A percentile compares a stretch with the other conserved stretches of the same genome.
Evolutionary conservation across 1,284 basidiomycete species (phyloP).

Genomic region (Melampsora americana): DNA sequence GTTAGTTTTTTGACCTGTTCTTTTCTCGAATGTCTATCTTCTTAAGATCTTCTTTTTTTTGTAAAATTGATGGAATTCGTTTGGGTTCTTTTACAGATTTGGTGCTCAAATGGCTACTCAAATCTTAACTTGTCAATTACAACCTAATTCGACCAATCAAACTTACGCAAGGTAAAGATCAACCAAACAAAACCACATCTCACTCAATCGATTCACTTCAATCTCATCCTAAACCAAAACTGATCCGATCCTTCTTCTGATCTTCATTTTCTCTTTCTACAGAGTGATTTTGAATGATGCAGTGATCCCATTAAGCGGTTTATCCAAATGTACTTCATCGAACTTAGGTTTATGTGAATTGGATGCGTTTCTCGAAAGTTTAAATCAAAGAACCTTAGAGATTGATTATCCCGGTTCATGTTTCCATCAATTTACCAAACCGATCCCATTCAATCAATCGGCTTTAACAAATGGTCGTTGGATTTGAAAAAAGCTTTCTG

Average conservation of each 20-base stretch:
- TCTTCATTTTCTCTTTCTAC: conserved; percentile 50
- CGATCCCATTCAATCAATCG: too few species aligned
- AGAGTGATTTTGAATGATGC: conserved; percentile 83
- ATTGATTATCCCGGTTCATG: conserved; percentile 15
- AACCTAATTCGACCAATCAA: neutral
- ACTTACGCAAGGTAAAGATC: neutral
- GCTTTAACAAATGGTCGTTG: too few species aligned
- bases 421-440: too few species aligned
- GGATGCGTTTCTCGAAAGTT: conserved; percentile 47
- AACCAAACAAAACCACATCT: too few species aligned
- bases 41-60: neutral
- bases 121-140: conserved; percentile 23
- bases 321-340: conserved; percentile 48
- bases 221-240: too few species aligned
- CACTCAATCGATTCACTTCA: too few species aligned
- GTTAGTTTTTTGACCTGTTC: conserved; percentile 55
- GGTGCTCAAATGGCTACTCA: conserved; percentile 35
- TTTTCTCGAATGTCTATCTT: too few species aligned
- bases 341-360: conserved; percentile 49
- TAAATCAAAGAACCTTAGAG: conserved; percentile 6
- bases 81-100: neutral
- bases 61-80: neutral
- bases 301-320: conserved; percentile 70
- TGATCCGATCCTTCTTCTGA: neutral
- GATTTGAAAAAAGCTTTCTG: too few species aligned